phyloP scores from a whole-genome alignment of 257 asterid genomes.

The Penstemon newberryi region DNA sequence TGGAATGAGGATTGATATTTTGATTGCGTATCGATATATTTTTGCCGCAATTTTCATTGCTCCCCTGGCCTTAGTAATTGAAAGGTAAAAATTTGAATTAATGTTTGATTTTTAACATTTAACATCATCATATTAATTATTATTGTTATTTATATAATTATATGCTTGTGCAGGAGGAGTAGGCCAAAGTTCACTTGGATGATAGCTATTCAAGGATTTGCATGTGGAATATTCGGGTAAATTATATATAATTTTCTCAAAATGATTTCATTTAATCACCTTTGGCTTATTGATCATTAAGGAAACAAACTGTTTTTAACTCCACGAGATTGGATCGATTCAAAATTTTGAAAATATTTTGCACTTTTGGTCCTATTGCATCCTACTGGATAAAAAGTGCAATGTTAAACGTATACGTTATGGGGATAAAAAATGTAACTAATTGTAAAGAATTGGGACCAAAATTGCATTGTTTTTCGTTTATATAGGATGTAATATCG shows the following conservation, averaged over 20 bases:
- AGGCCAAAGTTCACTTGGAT: conserved; percentile 55
- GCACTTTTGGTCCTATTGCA: not conserved
- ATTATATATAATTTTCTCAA: not conserved
- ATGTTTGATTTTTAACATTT: too few species aligned
- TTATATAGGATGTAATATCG: not conserved
- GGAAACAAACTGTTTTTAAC: not conserved
- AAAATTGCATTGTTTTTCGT: too few species aligned
- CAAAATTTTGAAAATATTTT: not conserved
- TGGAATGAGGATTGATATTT: conserved; percentile 32
- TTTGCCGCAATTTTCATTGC: conserved; percentile 35
- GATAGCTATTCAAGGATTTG: conserved; percentile 44
- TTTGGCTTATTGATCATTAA: not conserved
- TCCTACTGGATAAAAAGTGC: not conserved
- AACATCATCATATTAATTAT: too few species aligned
- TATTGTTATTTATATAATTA: not conserved
- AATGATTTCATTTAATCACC: not conserved
- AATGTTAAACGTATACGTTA: too few species aligned
- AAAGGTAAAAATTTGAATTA: conserved; percentile 24
- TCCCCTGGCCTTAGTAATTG: conserved; percentile 38
- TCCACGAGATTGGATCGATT: too few species aligned
- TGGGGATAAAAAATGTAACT: too few species aligned
- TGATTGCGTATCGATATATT: conserved; percentile 33
- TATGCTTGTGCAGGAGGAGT: conserved; percentile 36
- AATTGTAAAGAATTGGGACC: too few species aligned
- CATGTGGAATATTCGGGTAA: conserved; percentile 54